Evolutionary conservation across 2,329 filamentous ascomycete genomes (phyloP), one percentile per base, ranked within the genome.

Genomic region (Aschersonia sp.): DNA sequence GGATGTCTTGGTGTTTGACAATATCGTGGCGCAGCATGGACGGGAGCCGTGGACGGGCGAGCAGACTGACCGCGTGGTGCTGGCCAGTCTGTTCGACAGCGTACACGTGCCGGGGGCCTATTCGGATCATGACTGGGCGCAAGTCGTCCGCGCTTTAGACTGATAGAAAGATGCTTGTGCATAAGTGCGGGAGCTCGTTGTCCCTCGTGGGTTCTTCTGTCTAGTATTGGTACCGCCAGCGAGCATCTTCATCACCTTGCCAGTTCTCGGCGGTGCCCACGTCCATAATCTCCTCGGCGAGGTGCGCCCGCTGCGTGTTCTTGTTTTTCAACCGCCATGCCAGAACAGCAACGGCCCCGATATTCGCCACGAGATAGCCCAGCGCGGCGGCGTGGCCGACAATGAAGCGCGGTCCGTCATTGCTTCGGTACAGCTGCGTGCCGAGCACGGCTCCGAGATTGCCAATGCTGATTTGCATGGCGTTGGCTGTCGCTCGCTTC

Each of bases 401-500:
- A 45, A 80, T 68, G 55, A 77, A 86, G 32, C 78, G 66, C 1
- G 82, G 83, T 0, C 71, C 75, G 31, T 78, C 77, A 2, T 71
- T 65, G 0, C 71, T 67, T 2, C 82, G 69, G 59, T 86, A 86
- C 1, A 87, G 59, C 61, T 87, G 82, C 1, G 82, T 86, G 0
- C 82, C 82, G 30, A 87, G 54, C 0, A 85, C 78, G 0, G 80
- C 81, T 0, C 82, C 82, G 1, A 82, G 58, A 53, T 85, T 85
- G 0, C 82, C 83, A 46, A 86, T 80, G 7, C 76, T 81, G 49
- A 86, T 85, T 54, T 85, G 81, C 74, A 86, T 77, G 0, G 78
- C 82, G 45, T 81, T 84, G 2, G 77, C 78, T 4, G 80, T 77
- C 1, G 78, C 79, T 1, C 82, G 70, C 61, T 86, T 86, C 0